A percentile compares a stretch with the other conserved stretches of the same genome.
Conservation (phyloP, 768 basidiomycete species). For the Agaricus sinodeliciosus region DNA sequence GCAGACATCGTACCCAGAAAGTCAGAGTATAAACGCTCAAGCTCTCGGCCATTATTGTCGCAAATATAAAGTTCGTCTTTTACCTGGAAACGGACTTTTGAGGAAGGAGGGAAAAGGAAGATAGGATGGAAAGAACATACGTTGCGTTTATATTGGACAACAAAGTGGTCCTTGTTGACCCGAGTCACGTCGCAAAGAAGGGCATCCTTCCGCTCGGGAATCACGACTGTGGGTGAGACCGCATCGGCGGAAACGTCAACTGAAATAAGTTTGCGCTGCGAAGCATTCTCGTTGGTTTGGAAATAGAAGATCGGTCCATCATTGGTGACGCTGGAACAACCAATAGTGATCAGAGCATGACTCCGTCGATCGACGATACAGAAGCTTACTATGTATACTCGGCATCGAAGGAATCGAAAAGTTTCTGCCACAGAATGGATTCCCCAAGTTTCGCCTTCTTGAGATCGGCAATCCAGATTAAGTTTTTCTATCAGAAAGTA, state of each 20-base stretch:
- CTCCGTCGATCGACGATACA: constrained; percentile 2
- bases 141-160: constrained; percentile 63
- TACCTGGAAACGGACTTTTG: constrained; percentile 36
- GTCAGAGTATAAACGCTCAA: constrained; percentile 53
- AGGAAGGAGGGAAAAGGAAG: constrained; percentile 4
- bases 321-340: constrained; percentile 47
- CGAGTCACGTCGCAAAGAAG: constrained; percentile 40
- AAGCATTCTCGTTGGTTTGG: constrained; percentile 58
- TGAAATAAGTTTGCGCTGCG: constrained; percentile 59
- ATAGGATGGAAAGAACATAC: constrained; percentile 24
- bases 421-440: constrained; percentile 66
- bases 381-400: constrained; percentile 54
- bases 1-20: constrained; percentile 61
- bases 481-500: constrained; percentile 47
- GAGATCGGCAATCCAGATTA: constrained; percentile 69
- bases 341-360: constrained; percentile 3
- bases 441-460: constrained; percentile 50
- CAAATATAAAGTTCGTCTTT: constrained; percentile 77
- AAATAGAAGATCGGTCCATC: constrained; percentile 58
- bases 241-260: constrained; percentile 51
- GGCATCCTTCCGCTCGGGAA: constrained; percentile 59
- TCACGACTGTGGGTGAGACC: constrained; percentile 44
- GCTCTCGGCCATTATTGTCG: constrained; percentile 41
- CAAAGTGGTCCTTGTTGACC: constrained; percentile 51
- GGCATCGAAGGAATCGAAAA: constrained; percentile 63